These are phyloP conservation scores for Penicillium polonicum DNA, from an alignment of 2,329 filamentous ascomycete species.

Conservation along the genomic window DNA sequence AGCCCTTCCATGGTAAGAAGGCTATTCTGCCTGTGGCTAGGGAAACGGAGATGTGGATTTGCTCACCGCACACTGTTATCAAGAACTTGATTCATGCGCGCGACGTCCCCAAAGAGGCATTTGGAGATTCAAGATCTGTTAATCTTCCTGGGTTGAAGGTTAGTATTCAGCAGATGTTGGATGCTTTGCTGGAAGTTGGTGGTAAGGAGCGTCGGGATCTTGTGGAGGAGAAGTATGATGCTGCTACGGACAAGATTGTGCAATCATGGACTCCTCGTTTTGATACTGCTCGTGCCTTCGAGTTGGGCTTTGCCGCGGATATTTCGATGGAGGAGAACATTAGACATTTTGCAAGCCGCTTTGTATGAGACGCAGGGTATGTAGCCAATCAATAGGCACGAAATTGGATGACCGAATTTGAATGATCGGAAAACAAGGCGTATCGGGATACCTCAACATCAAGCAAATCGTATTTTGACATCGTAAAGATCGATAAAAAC, in stretches of 20 bases:
- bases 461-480: not conserved
- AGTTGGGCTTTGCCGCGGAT: constrained; percentile 48
- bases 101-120: constrained; percentile 50
- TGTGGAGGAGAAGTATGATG: constrained; percentile 56
- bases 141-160: constrained; percentile 58
- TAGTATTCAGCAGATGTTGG: constrained; percentile 60
- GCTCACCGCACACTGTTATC: constrained; percentile 55
- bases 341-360: constrained; percentile 37
- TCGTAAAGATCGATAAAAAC: not conserved
- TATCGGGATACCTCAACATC: not conserved
- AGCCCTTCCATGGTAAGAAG: constrained; percentile 52
- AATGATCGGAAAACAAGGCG: not conserved
- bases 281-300: constrained; percentile 54
- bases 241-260: constrained; percentile 56
- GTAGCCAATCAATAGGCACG: constrained; percentile 17
- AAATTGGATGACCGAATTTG: constrained; percentile 12
- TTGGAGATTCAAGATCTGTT: constrained; percentile 54
- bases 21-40: constrained; percentile 52
- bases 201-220: constrained; percentile 55
- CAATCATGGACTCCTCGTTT: constrained; percentile 61
- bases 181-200: constrained; percentile 56
- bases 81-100: constrained; percentile 56
- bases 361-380: constrained; percentile 25
- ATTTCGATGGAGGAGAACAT: constrained; percentile 44
- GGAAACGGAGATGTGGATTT: constrained; percentile 58